Conservation (phyloP, 192 early-diverging fungal genomes). For the Paraglomus occultum region DNA sequence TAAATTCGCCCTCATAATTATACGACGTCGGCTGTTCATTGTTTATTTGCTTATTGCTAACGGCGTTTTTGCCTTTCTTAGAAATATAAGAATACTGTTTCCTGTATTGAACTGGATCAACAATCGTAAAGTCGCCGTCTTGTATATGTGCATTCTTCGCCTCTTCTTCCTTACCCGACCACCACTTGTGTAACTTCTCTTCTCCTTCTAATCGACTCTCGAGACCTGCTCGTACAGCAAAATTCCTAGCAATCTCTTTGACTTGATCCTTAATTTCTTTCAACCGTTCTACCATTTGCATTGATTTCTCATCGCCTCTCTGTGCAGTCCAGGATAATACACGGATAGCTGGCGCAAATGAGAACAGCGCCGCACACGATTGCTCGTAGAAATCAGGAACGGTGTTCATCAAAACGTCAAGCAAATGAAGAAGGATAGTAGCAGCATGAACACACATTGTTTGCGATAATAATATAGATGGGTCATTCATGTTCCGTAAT, state of each 20-base stretch:
- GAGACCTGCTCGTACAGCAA: not conserved
- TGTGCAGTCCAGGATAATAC: slow-evolving; percentile 29
- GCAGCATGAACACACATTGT: slow-evolving; percentile 30
- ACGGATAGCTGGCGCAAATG: slow-evolving; percentile 25
- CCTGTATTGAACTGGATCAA: slow-evolving; percentile 9
- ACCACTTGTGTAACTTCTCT: slow-evolving; percentile 6
- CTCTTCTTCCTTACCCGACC: slow-evolving; percentile 13
- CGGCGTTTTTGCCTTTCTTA: not conserved
- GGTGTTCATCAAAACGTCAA: slow-evolving; percentile 26
- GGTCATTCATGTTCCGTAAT: not conserved
- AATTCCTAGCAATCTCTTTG: slow-evolving; percentile 22
- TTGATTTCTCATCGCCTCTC: slow-evolving; percentile 23
- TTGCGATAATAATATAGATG: slow-evolving; percentile 15
- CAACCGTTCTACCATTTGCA: slow-evolving; percentile 21
- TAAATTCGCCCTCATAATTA: no score
- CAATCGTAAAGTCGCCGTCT: not conserved
- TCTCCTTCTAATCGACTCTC: slow-evolving; percentile 29
- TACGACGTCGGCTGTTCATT: no score
- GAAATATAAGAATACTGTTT: slow-evolving; percentile 4
- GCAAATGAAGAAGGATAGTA: slow-evolving; percentile 29
- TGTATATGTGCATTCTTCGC: slow-evolving; percentile 11
- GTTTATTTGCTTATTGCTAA: no score
- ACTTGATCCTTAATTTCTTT: slow-evolving; percentile 28
- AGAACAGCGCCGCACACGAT: slow-evolving; percentile 27
- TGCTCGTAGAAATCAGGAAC: slow-evolving; percentile 26